Conservation (phyloP, 106 monocot genomes). For the Chionographis japonica region DNA sequence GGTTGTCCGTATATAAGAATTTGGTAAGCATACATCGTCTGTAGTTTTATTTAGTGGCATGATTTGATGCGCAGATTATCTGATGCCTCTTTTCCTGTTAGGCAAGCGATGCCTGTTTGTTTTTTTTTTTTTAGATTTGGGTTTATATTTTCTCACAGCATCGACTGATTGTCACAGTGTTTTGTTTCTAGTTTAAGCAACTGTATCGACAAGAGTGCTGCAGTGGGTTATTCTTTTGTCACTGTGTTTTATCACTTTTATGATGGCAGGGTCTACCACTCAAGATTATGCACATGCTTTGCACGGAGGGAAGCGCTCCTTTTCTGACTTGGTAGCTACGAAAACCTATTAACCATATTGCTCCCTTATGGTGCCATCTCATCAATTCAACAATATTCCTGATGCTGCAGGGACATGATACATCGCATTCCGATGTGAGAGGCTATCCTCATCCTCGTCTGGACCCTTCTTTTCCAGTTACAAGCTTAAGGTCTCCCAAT, state of each 20-base stretch:
- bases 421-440: constrained; percentile 16
- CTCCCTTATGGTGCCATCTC: background rate
- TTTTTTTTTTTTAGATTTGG: no score
- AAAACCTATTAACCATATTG: background rate
- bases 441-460: constrained; percentile 20
- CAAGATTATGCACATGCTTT: constrained; percentile 6
- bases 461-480: constrained; percentile 10
- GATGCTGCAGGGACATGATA: constrained; percentile 12
- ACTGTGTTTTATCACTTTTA: background rate
- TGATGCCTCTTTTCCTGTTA: no score
- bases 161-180: no score
- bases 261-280: constrained; percentile 2
- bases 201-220: no score
- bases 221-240: background rate
- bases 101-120: no score
- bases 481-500: constrained; percentile 8
- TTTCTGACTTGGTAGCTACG: constrained; percentile 1
- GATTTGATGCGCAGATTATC: no score
- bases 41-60: no score
- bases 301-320: constrained; percentile 10
- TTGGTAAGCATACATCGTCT: no score
- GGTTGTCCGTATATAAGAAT: no score
- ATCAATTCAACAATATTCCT: background rate
- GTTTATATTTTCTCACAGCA: no score
- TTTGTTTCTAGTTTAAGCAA: no score